A percentile compares a stretch with the other conserved stretches of the same genome.
These are phyloP conservation scores for Pythium dissotocum DNA, from an alignment of 352 stramenopile species.

Conservation along the genomic window DNA sequence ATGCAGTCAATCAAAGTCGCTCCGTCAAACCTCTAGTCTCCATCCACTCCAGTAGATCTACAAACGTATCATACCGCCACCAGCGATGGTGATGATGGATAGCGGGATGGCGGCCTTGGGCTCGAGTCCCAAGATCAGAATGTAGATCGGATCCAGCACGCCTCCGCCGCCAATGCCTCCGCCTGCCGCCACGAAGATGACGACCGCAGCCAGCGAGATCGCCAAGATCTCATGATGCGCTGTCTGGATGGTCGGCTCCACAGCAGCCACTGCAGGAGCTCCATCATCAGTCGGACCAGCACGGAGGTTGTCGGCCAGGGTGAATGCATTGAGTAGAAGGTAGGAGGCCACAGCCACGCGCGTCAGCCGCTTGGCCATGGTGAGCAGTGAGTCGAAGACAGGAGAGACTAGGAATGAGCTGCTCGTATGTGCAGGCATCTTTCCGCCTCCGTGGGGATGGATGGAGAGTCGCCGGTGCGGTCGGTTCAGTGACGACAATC, in stretches of 20 bases:
- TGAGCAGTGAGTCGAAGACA: not conserved
- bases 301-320: conserved; percentile 1
- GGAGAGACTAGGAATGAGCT: not conserved
- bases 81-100: conserved; percentile 95
- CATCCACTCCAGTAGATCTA: not conserved
- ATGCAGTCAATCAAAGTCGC: not conserved
- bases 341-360: not conserved
- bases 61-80: conserved; percentile 33
- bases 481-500: conserved; percentile 7
- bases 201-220: conserved; percentile 52
- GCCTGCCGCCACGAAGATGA: conserved; percentile 85
- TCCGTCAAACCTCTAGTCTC: not conserved
- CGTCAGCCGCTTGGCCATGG: not conserved
- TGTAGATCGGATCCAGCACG: conserved; percentile 96
- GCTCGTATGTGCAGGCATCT: not conserved
- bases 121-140: conserved; percentile 91
- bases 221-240: conserved; percentile 44
- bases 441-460: not conserved
- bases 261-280: not conserved
- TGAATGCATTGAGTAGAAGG: not conserved
- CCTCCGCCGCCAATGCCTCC: conserved; percentile 91
- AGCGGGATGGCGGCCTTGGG: conserved; percentile 93
- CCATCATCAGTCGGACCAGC: not conserved
- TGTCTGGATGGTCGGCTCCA: not conserved
- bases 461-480: not conserved